A percentile compares a stretch with the other conserved stretches of the same genome.
These are phyloP conservation scores for Talaromyces amestolkiae DNA, from an alignment of 2,329 filamentous ascomycete species.

Conservation along the genomic window DNA sequence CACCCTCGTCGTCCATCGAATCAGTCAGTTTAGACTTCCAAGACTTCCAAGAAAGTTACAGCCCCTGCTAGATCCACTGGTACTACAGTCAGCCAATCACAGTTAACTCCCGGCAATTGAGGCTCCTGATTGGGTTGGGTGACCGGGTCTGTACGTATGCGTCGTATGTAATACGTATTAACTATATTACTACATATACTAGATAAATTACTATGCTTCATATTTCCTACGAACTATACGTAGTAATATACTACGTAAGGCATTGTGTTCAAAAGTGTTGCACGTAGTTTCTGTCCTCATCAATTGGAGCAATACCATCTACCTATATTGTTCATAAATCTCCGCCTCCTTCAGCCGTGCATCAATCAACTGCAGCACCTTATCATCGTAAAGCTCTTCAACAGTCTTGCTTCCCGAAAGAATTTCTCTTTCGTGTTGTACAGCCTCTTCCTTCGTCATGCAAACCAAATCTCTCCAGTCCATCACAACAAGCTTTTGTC, in stretches of 20 bases:
- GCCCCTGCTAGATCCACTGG: not conserved
- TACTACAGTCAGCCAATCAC: not conserved
- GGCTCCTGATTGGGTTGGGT: not conserved
- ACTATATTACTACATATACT: too few species aligned
- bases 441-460: constrained; percentile 89
- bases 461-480: constrained; percentile 71
- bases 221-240: not conserved
- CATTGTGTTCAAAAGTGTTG: not conserved
- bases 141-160: not conserved
- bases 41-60: not conserved
- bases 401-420: constrained; percentile 65
- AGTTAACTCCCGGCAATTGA: too few species aligned
- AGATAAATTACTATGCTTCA: too few species aligned
- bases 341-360: constrained; percentile 66
- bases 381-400: constrained; percentile 71
- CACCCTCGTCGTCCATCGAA: not conserved
- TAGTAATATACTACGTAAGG: not conserved
- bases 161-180: not conserved
- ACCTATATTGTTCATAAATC: constrained; percentile 51
- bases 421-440: constrained; percentile 74
- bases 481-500: constrained; percentile 74
- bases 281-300: not conserved
- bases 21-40: not conserved
- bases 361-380: constrained; percentile 66
- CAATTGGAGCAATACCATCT: not conserved